These are phyloP conservation scores for Botryotinia calthae DNA, from an alignment of 2,329 filamentous ascomycete genomes.

Conservation along the genomic window DNA sequence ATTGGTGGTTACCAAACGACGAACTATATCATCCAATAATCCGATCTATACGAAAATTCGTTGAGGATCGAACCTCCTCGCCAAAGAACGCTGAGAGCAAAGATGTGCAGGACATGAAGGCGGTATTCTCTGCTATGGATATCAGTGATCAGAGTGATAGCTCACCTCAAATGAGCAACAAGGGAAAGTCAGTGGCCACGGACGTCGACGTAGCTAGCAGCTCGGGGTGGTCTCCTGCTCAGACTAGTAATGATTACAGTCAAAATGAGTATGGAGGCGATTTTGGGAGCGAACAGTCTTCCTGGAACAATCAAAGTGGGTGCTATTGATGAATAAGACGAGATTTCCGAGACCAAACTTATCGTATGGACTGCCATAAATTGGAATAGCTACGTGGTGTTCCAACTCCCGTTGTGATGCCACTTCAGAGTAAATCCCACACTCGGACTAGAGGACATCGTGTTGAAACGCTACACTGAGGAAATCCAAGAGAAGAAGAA, in stretches of 20 bases:
- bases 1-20: conserved; percentile 89
- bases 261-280: conserved; percentile 16
- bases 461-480: not conserved
- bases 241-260: not conserved
- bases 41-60: conserved; percentile 74
- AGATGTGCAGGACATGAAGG: conserved; percentile 70
- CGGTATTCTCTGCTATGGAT: conserved; percentile 65
- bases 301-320: not conserved
- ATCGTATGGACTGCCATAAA: not conserved
- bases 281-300: conserved; percentile 7
- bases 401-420: not conserved
- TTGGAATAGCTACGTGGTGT: not conserved
- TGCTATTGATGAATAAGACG: not conserved
- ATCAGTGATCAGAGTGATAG: conserved; percentile 44
- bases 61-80: conserved; percentile 68
- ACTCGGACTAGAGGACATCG: too few relatives aligned
- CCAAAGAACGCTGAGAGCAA: conserved; percentile 58
- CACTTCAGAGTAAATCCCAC: not conserved
- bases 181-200: conserved; percentile 14
- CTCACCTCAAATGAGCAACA: conserved; percentile 15
- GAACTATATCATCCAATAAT: conserved; percentile 73
- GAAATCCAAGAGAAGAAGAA: not conserved
- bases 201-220: conserved; percentile 23
- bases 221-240: conserved; percentile 20
- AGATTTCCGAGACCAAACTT: not conserved